Base-by-base conservation (phyloP, 345 rosid species). In the Nasturtium officinale region DNA sequence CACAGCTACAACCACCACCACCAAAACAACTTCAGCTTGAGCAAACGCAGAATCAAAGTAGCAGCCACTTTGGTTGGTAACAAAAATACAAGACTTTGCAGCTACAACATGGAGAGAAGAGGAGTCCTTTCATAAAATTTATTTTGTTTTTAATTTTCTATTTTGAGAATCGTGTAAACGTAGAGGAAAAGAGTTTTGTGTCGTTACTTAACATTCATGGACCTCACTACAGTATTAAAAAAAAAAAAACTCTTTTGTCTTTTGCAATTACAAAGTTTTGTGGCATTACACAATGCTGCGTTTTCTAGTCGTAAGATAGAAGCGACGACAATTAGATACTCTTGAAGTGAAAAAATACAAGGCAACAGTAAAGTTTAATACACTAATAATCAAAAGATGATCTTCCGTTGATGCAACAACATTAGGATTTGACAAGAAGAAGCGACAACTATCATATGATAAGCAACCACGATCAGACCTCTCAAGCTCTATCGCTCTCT, bases 21-120 rank as follows among this genome's bases (percentile, higher is more conserved):
- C 77, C 81, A 66, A 54, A n/a, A 45, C 65, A 60, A 71, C 70
- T 17, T 72, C 81, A 61, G 81, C 78, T 20, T 73, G 58, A 77
- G 57, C 79, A 60, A 17, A 29, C 15, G 30, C 61, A 12, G 68
- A 48, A 38, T 43, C 70, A 43, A 16, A 43, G 79, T 76, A 32
- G 69, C 35, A 4, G 33, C 58, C 61, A 30, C 45, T 47, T 26
- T 26, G 9, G 13, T 48, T 65, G 43, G 65, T 46, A 53, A 11
- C 37, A 52, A n/a, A 53, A 20, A 18, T 43, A 55, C 43, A 71
- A 40, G 58, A 52, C 59, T 12, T 21, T 30, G 77, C 72, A 48
- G 67, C 45, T 58, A 51, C 61, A 5, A 51, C 48, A 9, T 51
- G 56, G 56, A 52, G 43, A 52, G 43, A 29, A 20, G 55, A n/a